phyloP scores from a whole-genome alignment of 352 stramenopile species.

The Aphanomyces euteiches region DNA sequence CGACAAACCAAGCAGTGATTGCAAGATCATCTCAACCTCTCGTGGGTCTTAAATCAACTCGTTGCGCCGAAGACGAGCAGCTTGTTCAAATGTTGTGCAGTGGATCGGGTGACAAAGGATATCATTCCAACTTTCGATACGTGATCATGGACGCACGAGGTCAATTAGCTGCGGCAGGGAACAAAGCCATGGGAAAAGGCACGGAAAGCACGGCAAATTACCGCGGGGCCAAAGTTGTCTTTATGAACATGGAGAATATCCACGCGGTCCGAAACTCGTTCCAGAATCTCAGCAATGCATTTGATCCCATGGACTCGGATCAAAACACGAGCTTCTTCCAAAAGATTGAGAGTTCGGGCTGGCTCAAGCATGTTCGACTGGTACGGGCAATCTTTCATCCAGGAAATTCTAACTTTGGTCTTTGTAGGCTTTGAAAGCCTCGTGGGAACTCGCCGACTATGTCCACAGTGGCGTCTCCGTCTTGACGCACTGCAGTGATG shows the following conservation, averaged over 20 bases:
- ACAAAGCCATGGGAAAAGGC: constrained; percentile 92
- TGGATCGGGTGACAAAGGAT: constrained; percentile 43
- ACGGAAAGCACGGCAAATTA: constrained; percentile 97
- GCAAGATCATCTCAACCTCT: constrained; percentile 74
- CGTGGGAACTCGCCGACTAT: constrained; percentile 89
- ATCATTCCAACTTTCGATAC: constrained; percentile 47
- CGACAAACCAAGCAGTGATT: constrained; percentile 69
- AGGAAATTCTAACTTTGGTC: neutral
- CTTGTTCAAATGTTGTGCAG: constrained; percentile 59
- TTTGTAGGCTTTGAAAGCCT: constrained; percentile 83
- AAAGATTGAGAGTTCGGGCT: constrained; percentile 92
- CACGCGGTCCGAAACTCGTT: constrained; percentile 95
- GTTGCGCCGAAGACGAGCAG: constrained; percentile 70
- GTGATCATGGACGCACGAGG: constrained; percentile 81
- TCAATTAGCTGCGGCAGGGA: constrained; percentile 79
- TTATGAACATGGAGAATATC: constrained; percentile 99
- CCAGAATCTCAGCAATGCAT: constrained; percentile 73
- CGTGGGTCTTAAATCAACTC: constrained; percentile 72
- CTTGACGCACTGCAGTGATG: constrained; percentile 98
- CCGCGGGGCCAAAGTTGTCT: constrained; percentile 88
- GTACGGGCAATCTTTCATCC: constrained; percentile 2
- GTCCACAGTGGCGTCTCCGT: constrained; percentile 93
- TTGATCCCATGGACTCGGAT: constrained; percentile 69
- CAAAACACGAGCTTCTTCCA: constrained; percentile 90
- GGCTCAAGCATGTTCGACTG: constrained; percentile 92